Percentiles rank a stretch among this genome's conserved stretches.
Evolutionary conservation across 75 land plant genomes (phyloP).

Genomic region (Picea glauca): DNA sequence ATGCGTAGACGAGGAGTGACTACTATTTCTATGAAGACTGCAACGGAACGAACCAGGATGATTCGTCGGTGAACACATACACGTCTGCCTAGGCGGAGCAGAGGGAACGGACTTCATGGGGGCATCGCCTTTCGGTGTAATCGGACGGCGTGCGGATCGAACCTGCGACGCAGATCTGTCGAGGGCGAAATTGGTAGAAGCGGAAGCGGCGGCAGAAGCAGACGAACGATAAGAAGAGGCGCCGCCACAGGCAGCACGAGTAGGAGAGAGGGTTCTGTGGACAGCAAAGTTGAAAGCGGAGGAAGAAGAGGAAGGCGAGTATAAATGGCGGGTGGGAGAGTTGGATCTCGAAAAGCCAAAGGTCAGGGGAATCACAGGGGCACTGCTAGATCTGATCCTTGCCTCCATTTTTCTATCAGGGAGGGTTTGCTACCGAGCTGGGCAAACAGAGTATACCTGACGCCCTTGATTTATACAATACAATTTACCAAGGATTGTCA

Average conservation of each 20-base stretch:
- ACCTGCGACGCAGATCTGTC: constrained; percentile 2
- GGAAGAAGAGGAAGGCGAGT: too few relatives aligned
- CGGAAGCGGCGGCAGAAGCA: neutral
- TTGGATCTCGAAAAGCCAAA: too few relatives aligned
- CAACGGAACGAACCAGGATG: constrained; percentile 3
- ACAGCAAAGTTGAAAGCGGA: neutral
- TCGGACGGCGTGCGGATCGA: neutral
- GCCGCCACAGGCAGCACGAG: neutral
- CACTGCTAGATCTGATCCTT: neutral
- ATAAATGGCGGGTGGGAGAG: too few relatives aligned
- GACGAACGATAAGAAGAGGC: neutral
- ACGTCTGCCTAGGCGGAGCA: neutral
- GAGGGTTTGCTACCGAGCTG: neutral
- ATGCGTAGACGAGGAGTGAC: neutral
- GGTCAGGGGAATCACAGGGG: neutral
- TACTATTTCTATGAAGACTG: neutral
- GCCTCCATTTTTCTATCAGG: neutral
- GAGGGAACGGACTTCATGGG: too few relatives aligned
- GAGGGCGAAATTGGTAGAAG: neutral
- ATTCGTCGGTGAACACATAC: neutral
- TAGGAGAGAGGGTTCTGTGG: neutral
- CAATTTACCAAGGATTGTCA: too few relatives aligned
- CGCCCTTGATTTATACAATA: too few relatives aligned
- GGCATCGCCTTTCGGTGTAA: neutral
- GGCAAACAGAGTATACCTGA: neutral